Evolutionary conservation across 2,329 filamentous ascomycete genomes (phyloP), one percentile per base, ranked within the genome.

Genomic region (Ascocoryne sarcoides): DNA sequence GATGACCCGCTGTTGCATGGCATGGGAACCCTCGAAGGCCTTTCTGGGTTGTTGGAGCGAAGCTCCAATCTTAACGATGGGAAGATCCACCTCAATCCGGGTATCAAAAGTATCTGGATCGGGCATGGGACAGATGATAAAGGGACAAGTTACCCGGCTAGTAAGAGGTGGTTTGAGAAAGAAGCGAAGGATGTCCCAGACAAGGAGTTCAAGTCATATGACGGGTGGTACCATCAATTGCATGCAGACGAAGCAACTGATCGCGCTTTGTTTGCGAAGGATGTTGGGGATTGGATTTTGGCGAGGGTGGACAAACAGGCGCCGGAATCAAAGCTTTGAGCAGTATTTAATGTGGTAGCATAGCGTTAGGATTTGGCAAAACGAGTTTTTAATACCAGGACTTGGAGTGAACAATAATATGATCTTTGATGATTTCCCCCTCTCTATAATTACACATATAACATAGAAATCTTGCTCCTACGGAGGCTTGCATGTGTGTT

Each of bases 21-120:
- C 60, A 90, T 79, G 2, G 89, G 87, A 26, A 95, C 89, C 5
- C 69, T 94, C n/a, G 81, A 89, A 60, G 84, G 84, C 1, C 60
- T 95, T 23, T 73, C 82, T 0, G 80, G 76, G 0, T 71, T 95
- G 72, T 65, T 95, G 48, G 85, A 93, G 59, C 75, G 89, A 18
- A 81, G 81, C 1, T 64, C 64, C 4, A 69, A 68, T 39, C 63
- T 94, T 45, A 64, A 75, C 4, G 64, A 60, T 4, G 82, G 79
- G 2, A 69, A 65, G 37, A 62, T 77, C 20, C 63, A 53, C 49
- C 60, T 77, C 56, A 60, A 74, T 60, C 59, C 65, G 17, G 59
- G 64, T n/a, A 73, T 85, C 40, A 72, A 65, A 46, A 73, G 76
- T 37, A 57, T 95, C 18, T 82, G 82, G 70, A 60, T 93, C 20